Base-by-base conservation (phyloP, 164 flowering plant genomes). In the Nymphaea thermarum region DNA sequence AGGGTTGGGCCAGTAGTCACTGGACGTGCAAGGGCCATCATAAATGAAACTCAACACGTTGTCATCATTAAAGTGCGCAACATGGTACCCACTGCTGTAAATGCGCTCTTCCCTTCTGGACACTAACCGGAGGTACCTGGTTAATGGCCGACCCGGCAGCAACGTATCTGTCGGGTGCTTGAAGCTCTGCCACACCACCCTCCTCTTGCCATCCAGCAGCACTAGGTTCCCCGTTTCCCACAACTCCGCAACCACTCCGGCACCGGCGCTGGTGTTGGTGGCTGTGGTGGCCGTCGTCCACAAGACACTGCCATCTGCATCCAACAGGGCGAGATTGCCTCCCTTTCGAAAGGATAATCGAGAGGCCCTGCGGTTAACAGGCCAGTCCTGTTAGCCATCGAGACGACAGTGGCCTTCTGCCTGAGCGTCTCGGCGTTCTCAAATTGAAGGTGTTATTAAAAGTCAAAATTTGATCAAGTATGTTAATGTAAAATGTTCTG, bases 11-110 rank as follows among this genome's bases (percentile, higher is more conserved):
- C 72, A 73, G 44, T 73, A 73, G 8, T 66, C 7, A 43, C 76
- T 73, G 0, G 72, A 61, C 62, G 65, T 18, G 11, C 65, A 42
- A 16, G 68, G 71, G 17, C 65, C 65, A 45, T 60, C n/a, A 18
- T 73, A 61, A 42, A 65, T 25, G 16, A 85, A 43, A 14, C 62
- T 65, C 67, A 82, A 69, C 5, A 83, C 74, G 51, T 80, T 82
- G 45, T 81, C 77, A 17, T 67, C 70, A 42, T 74, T 77, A 63
- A 77, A 85, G 7, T 47, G 60, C 4, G 83, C 68, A 10, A 10
- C 70, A 42, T 65, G 81, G 62, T 65, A 75, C 3, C 84, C 88
- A 17, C 86, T 70, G 15, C 61, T 66, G 57, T 44, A 74, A 12
- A 55, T 65, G 2, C 73, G 71, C 14, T 53, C 42, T 10, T 77